Base-by-base conservation (phyloP, 2,329 filamentous ascomycete species). In the Scedosporium dehoogii region DNA sequence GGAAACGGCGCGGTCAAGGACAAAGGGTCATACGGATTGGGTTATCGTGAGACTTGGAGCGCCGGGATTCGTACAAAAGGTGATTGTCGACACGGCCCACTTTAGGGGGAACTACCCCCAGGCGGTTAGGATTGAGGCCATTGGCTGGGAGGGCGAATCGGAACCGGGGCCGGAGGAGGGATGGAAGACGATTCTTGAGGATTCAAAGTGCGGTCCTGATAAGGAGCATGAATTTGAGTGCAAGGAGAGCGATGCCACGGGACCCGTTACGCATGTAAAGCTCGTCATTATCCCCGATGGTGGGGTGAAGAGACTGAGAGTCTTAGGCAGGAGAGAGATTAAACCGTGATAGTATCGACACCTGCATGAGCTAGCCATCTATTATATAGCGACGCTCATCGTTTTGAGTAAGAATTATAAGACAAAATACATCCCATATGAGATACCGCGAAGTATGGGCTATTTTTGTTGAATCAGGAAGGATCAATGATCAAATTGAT, bases 261-360 rank as follows among this genome's bases (percentile, higher is more conserved):
- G 38, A 9, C 76, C 79, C 2, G 89, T 91, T 70, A 91, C 89
- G 12, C 92, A 94, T 75, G 86, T 92, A 23, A 97, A 96, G 81
- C 79, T 97, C 72, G 89, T 91, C 41, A 94, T 97, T 72, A 91
- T 96, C 68, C 93, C 93, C 0, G 92, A 97, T 74, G 92, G 93
- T 41, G 92, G 93, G 25, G 89, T 97, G 2, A 96, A 96, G 84
- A 81, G 92, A 66, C 82, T 97, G 67, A 84, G 91, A 56, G 85
- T 93, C 1, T 86, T 90, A 73, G 90, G 88, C 2, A 85, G 81
- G 70, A 80, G 85, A 67, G 60, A 60, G 41, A n/a, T 46, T 21
- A 46, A 60, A 14, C 9, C 38, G 27, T 42, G 6, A 41, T 33
- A 55, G 23, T 55, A 55, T 23, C n/a, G 6, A 6, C 10, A 38